phyloP scores from a whole-genome alignment of 2,329 filamentous ascomycete species.

The Pyrenochaeta sp. region DNA sequence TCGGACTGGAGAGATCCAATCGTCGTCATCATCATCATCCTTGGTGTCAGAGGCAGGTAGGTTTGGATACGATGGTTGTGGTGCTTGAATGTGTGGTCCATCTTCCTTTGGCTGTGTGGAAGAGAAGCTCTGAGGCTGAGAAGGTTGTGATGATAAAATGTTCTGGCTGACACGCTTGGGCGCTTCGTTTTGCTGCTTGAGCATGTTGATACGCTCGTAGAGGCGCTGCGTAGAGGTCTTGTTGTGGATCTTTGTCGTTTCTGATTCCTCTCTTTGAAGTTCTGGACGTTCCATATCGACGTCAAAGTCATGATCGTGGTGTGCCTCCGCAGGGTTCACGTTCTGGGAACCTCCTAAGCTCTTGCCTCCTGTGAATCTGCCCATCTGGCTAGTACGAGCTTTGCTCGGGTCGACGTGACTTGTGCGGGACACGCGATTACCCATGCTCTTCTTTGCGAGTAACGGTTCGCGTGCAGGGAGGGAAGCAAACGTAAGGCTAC shows the following conservation, averaged over 20 bases:
- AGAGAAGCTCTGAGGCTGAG: constrained; percentile 34
- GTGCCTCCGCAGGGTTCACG: constrained; percentile 36
- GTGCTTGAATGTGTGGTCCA: constrained; percentile 29
- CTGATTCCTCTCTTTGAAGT: constrained; percentile 56
- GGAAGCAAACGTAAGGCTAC: constrained; percentile 92
- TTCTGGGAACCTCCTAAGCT: constrained; percentile 65
- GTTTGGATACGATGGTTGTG: constrained; percentile 53
- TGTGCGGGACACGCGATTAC: constrained; percentile 73
- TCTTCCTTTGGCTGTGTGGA: constrained; percentile 52
- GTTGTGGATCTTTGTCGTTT: constrained; percentile 70
- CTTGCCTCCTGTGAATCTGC: constrained; percentile 73
- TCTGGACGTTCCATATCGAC: constrained; percentile 53
- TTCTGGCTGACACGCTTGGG: constrained; percentile 50
- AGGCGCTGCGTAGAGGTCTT: constrained; percentile 94
- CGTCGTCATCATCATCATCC: constrained; percentile 55
- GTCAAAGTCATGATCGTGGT: constrained; percentile 65
- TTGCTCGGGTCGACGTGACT: constrained; percentile 76
- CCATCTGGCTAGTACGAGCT: constrained; percentile 75
- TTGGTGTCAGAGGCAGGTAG: constrained; percentile 37
- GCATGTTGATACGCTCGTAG: constrained; percentile 88
- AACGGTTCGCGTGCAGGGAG: constrained; percentile 90
- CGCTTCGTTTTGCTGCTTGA: constrained; percentile 61
- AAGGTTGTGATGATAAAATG: constrained; percentile 42
- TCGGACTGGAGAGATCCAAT: constrained; percentile 64
- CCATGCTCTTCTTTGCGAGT: constrained; percentile 83